Conservation (phyloP, 306 rosid species). For the Vachellia pachyceras region DNA sequence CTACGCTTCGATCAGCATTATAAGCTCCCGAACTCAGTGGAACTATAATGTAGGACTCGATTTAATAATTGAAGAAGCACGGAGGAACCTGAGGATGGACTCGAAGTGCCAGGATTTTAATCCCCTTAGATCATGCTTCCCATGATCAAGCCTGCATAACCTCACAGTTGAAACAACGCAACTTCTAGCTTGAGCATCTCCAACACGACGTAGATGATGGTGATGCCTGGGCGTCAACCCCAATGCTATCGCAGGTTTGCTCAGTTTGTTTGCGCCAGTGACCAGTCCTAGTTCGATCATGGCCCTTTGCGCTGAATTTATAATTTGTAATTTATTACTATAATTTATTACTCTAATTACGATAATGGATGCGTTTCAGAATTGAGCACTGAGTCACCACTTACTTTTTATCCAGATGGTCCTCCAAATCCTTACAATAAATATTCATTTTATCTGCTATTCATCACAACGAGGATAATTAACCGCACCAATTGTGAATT, state of each 20-base stretch:
- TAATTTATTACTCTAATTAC: background rate
- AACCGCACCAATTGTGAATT: background rate
- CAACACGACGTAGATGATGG: background rate
- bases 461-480: background rate
- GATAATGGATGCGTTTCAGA: background rate
- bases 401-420: background rate
- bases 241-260: background rate
- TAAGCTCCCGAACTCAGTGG: background rate
- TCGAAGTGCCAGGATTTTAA: background rate
- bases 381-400: background rate
- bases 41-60: background rate
- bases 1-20: background rate
- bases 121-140: background rate
- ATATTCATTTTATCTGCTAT: background rate
- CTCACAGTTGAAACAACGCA: slow-evolving; percentile 5
- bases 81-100: slow-evolving; percentile 33
- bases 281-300: slow-evolving; percentile 20
- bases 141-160: background rate
- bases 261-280: slow-evolving; percentile 1
- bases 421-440: background rate
- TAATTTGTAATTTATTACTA: background rate
- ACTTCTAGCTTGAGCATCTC: background rate
- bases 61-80: background rate
- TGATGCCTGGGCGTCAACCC: background rate
- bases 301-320: background rate